Evolutionary conservation across 805 yeast species (phyloP), one percentile per base, ranked within the genome.

Genomic region (Schwanniomyces occidentalis): DNA sequence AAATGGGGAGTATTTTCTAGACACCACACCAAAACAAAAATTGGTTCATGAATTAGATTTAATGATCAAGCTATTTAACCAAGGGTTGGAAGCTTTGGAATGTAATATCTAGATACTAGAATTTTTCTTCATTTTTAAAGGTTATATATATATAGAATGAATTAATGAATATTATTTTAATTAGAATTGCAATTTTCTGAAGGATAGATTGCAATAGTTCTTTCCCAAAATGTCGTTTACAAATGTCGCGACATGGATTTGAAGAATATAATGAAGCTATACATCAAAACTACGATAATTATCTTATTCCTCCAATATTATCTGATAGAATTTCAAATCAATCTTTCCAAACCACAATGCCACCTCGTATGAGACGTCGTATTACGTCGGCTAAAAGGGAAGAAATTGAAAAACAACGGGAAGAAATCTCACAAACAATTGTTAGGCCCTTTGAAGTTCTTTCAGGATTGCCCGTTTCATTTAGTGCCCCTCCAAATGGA

Each of bases 381-480:
- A 68, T 68, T 40, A 68, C 74, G 17, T 42, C 61, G 30, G 69
- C 71, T 6, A 60, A 53, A 37, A 35, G 71, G 27, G 71, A 68
- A 40, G 64, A 67, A 42, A 66, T 68, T 14, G 71, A 66, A 34
- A 55, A 58, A 42, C 69, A 68, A 37, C 72, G 68, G 44, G 56
- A 58, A 34, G 50, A 54, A 18, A 40, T 68, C 6, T 58, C 67
- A 13, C 51, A 49, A 19, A 47, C 59, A 5, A 66, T 67, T 42
- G 65, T 66, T 22, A 54, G 82, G 36, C 93, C 95, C 1, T 86
- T 83, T 52, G 80, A 79, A 42, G 73, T 78, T 5, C 61, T 80
- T 2, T 76, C 80, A 18, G 80, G 76, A 2, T 56, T 86, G 2
- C 96, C 96, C 0, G 72, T 86, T 8, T 78, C 91, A 0, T 60